Base-by-base conservation (phyloP, 805 yeast genomes). In the Maudiozyma bulderi region DNA sequence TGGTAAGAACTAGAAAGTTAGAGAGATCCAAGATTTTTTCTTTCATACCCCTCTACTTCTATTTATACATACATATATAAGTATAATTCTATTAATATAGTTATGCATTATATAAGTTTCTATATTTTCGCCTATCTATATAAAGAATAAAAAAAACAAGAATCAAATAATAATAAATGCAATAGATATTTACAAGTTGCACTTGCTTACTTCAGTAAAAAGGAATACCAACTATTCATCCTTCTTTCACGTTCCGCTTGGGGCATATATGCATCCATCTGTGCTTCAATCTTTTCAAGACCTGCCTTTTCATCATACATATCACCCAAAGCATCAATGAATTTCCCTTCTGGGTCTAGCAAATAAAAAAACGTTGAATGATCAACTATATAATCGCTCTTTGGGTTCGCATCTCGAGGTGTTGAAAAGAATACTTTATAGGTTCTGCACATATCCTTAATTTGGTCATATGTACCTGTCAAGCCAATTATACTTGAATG, bases 361-460 rank as follows among this genome's bases (percentile, higher is more conserved):
- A 91, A 73, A 63, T 93, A 91, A 69, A 90, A 90, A 78, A 90
- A 91, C 50, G 93, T 91, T 4, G 97, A 90, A 68, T 91, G 99
- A 64, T 91, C 99, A 35, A 91, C 99, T 52, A 91, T 74, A 63
- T 91, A 91, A 58, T 91, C 96, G 65, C 91, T 95, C 28, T 96
- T 96, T 0, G 95, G 90, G 62, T 88, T 86, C 43, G 88, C 84
- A 62, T 88, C 80, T 29, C 88, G 84, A 3, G 98, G 99, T 1
- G 99, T 91, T 11, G 96, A 86, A 68, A 93, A 91, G 68, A 90
- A 91, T n/a, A 93, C 99, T 57, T 97, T 77, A 70, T 81, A 91
- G 55, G 81, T 80, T 66, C 86, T 89, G 71, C 98, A 93, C 49
- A 82, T 77, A 53, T 77, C 76, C 67, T 88, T 90, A 51, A 93